Evolutionary conservation across 2,329 filamentous ascomycete genomes (phyloP).

Genomic region (Penicillium sp.): DNA sequence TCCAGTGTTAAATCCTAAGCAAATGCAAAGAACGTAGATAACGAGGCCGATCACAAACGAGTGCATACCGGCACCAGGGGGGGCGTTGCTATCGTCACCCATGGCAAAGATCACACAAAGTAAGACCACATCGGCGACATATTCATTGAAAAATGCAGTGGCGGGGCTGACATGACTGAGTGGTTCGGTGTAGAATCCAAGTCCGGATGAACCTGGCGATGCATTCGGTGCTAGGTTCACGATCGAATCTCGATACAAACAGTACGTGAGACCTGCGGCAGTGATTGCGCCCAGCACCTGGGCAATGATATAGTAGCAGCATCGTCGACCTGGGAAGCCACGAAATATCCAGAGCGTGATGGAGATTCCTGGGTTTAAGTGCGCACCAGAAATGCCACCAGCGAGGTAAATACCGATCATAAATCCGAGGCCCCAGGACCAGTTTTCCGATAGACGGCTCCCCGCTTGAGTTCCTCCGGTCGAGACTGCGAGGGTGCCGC

Average conservation of each 20-base stretch:
- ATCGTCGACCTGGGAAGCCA: constrained; percentile 33
- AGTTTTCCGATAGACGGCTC: constrained; percentile 11
- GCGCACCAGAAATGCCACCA: constrained; percentile 49
- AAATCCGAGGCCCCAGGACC: constrained; percentile 30
- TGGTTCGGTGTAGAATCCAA: constrained; percentile 5
- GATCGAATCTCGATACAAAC: constrained; percentile 36
- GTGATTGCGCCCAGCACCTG: constrained; percentile 29
- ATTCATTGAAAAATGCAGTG: constrained; percentile 40
- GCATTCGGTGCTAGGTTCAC: not conserved
- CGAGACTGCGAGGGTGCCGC: constrained; percentile 20
- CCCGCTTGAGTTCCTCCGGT: constrained; percentile 20
- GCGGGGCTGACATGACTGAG: constrained; percentile 3
- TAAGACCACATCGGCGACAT: constrained; percentile 33
- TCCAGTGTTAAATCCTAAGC: constrained; percentile 38
- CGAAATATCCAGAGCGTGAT: constrained; percentile 36
- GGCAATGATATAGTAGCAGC: constrained; percentile 30
- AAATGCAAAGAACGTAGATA: constrained; percentile 15
- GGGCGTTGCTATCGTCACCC: constrained; percentile 45
- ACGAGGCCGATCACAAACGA: constrained; percentile 27
- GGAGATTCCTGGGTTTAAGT: constrained; percentile 49
- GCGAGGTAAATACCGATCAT: constrained; percentile 46
- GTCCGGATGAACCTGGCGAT: not conserved
- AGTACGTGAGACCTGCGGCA: constrained; percentile 31
- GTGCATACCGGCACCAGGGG: constrained; percentile 45
- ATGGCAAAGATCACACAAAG: constrained; percentile 35